These are phyloP conservation scores for Botrytis cinerea DNA, from an alignment of 2,329 filamentous ascomycete species.

Conservation along the genomic window DNA sequence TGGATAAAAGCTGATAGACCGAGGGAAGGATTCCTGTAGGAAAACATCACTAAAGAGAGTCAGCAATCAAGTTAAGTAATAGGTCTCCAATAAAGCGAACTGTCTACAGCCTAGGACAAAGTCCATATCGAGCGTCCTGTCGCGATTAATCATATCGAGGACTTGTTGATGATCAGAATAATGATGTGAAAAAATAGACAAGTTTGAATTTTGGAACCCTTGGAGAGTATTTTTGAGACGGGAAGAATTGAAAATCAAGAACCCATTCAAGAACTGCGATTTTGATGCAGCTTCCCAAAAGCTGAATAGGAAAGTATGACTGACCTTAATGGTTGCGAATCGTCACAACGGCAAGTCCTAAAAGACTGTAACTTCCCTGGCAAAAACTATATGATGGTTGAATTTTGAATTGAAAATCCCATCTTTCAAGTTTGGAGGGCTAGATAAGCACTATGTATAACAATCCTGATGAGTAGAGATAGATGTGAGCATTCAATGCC, in stretches of 20 bases:
- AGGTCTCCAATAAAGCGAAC: neutral
- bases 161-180: neutral
- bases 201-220: neutral
- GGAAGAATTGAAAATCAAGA: neutral
- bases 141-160: neutral
- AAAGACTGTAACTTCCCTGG: neutral
- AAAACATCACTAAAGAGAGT: neutral
- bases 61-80: neutral
- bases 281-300: neutral
- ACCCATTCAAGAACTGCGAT: neutral
- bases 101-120: neutral
- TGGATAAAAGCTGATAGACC: neutral
- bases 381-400: neutral
- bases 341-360: neutral
- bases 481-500: neutral
- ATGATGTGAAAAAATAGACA: neutral
- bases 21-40: too few species aligned
- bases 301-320: neutral
- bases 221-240: neutral
- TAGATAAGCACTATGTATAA: neutral
- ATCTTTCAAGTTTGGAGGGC: neutral
- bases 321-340: neutral
- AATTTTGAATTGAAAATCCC: neutral
- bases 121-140: neutral
- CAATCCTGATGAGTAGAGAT: neutral